Base-by-base conservation (phyloP, 2,329 filamentous ascomycete species). In the Pseudogymnoascus sp. region DNA sequence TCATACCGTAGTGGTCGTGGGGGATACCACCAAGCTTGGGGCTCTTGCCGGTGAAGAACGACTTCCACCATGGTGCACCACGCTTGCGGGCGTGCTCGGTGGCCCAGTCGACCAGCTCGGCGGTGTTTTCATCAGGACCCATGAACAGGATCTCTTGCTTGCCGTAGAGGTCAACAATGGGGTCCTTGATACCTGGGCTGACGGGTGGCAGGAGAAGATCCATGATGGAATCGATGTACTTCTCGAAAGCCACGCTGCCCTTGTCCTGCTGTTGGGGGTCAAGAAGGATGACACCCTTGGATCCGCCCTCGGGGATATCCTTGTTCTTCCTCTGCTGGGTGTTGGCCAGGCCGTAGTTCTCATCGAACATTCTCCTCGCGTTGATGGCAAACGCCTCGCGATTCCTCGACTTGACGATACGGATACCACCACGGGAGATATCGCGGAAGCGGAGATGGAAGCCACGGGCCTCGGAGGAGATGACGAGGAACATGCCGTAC, bases 281-380 rank as follows among this genome's bases (percentile, higher is more conserved):
- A 42, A 99, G 86, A 56, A 99, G 84, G 65, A 99, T 93, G 64
- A 99, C 95, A 79, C 95, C 95, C 81, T 99, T 99, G 71, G 93
- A 96, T 63, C 95, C 95, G 67, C 95, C 95, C 79, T 99, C 95
- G 2, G 95, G 95, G 61, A 99, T 99, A 72, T 99, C 95, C 82
- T 99, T 99, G 84, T 99, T 99, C 85, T 99, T 99, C 73, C 95
- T 91, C 79, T 99, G 95, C 78, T 99, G 95, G 0, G 95, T 99
- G 78, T 96, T 97, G 68, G 95, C 93, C 66, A 99, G 84, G 67
- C 95, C 96, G 78, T 99, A 99, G 78, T 99, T 99, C 80, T 99
- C 95, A 70, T 99, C 95, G 71, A 99, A 99, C 67, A 99, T 83
- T 64, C 92, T 96, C 65, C 95, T 89, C 38, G 93, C 93, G 74